Base-by-base conservation (phyloP, 495 filamentous ascomycete species). In the Aspergillus olivimuriae region DNA sequence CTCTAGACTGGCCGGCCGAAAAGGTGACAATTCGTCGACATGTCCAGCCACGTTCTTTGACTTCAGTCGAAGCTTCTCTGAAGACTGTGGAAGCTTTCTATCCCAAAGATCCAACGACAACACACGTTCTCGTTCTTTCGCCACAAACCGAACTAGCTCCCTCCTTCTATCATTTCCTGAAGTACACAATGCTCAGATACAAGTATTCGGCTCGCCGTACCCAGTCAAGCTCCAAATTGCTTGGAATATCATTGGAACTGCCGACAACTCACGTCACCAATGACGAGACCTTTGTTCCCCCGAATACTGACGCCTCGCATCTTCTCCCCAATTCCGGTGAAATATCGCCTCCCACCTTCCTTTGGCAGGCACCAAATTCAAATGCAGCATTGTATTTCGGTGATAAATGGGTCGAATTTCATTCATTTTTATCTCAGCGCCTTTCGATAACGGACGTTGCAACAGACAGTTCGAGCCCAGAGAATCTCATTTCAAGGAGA, bases 51-150 rank as follows among this genome's bases (percentile, higher is more conserved):
- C 64, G 68, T 39, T 64, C 60, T 23, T 46, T 80, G 75, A 72
- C 33, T 69, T 75, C 51, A 69, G 81, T 43, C 72, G 89, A 63
- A 72, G 53, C 81, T 35, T 82, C 86, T 6, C 64, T 83, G 14
- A 78, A 80, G 42, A 81, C 86, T 24, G 64, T 92, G 10, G 88
- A 95, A 61, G 81, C 83, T 0, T 94, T 90, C 56, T 95, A 84
- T 69, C 88, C 89, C 7, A 60, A 71, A 4, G 67, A 80, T 44
- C 69, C 77, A 10, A 51, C 53, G 1, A 48, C 76, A 35, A 81
- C 82, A 2, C 86, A 94, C 61, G 74, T 94, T 8, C 72, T 95
- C 20, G 57, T 94, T 15, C 71, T 95, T 2, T 88, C 87, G 11
- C 79, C 89, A 1, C 80, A 90, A 52, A 74, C 70, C 4, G 81